Base-by-base conservation (phyloP, 2,329 filamentous ascomycete genomes). In the Epichloe festucae region DNA sequence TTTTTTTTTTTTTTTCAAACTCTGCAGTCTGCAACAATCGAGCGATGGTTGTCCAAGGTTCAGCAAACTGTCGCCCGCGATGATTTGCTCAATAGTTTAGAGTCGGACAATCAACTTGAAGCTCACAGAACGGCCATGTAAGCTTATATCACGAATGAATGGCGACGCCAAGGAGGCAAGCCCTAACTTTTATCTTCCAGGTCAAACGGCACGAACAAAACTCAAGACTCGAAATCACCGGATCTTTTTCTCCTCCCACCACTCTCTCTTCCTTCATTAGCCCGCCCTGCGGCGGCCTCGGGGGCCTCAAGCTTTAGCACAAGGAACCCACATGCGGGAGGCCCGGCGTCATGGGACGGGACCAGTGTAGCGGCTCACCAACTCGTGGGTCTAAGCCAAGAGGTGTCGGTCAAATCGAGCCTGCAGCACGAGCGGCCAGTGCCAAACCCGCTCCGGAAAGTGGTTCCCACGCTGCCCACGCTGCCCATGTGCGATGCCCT, bases 31-130 rank as follows among this genome's bases (percentile, higher is more conserved):
- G 62, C 58, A 7, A 70, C 68, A 0, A 66, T 68, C 8, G 67
- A 69, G 42, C 59, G 66, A 41, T 71, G 68, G 68, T 47, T 71
- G 11, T 60, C 56, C 49, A 70, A 70, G 55, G 62, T 70, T 21
- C 66, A 65, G 21, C 63, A 62, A 49, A 66, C 54, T 7, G 55
- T 57, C 5, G 60, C 53, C 34, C 45, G 55, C 7, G 56, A 58
- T 34, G 55, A 59, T 4, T 36, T 60, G 1, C 49, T 60, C 14
- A 57, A 44, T 45, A 57, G 57, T 17, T 49, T 62, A 11, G 52
- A 56, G 42, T 57, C 56, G 5, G 58, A 60, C 46, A 50, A 57
- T n/a, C 54, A 56, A 8, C 52, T 56, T 10, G 58, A 62, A 44
- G 47, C 55, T 31, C 57, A 56, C 3, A 58, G 57, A 19, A 53